Base-by-base conservation (phyloP, 768 basidiomycete species). In the Suillus fuscotomentosus region DNA sequence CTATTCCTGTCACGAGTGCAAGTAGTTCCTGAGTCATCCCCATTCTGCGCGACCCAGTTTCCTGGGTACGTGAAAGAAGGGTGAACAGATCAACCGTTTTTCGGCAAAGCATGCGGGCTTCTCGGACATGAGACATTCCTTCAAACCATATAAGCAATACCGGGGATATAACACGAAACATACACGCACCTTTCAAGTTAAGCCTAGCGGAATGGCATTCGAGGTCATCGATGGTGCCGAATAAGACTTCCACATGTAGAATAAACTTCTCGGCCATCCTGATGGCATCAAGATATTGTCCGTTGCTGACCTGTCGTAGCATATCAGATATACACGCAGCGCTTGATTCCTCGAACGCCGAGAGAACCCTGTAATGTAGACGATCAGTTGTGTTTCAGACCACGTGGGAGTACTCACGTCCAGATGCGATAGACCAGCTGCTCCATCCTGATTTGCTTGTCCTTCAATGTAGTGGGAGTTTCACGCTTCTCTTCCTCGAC, bases 271-370 rank as follows among this genome's bases (percentile, higher is more conserved):
- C 97, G 14, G 97, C 97, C 92, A 99, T 94, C 68, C 94, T 86
- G 71, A 99, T 95, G 60, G 96, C 97, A 70, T 99, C 97, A 63
- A 97, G 84, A 77, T 98, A 97, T 71, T 96, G 90, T 11, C 94
- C 93, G 70, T 91, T 95, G 83, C 96, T 98, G 78, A 99, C 97
- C 74, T 96, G 94, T 67, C 95, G 84, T 63, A 99, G 81, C 96
- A 99, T 99, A 76, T 99, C 97, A 34, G 95, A 97, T 69, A 99
- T 99, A 78, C 97, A 97, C 9, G 97, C 96, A 27, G 97, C 97
- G 70, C 94, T 95, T n/a, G 94, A 97, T 78, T 99, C 97, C 76
- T 99, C 97, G 68, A 99, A 99, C 5, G 97, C 94, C 31, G 95
- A 97, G 43, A 99, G 84, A 43, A 99, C 95, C 57, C 92, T 94